These are phyloP conservation scores for Candida silvicultrix DNA, from an alignment of 805 yeast genomes.

Conservation along the genomic window DNA sequence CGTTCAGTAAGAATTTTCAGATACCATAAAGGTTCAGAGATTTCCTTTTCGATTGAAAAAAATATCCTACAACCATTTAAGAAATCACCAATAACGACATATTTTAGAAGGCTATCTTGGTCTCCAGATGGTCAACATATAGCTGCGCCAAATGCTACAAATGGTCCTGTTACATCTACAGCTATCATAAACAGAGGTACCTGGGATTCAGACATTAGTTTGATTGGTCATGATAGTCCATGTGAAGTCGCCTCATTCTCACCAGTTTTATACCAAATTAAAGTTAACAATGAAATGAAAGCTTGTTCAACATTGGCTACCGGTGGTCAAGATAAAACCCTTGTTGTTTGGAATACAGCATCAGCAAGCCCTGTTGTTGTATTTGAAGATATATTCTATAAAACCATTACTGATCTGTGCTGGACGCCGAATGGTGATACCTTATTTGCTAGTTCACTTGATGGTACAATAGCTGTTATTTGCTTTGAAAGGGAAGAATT, in stretches of 20 bases:
- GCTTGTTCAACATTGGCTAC: conserved; percentile 80
- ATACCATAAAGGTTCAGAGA: conserved; percentile 70
- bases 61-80: conserved; percentile 79
- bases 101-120: conserved; percentile 84
- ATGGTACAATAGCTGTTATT: conserved; percentile 71
- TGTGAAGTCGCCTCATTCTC: conserved; percentile 76
- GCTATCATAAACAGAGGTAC: conserved; percentile 69
- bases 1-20: conserved; percentile 84
- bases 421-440: conserved; percentile 83
- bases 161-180: conserved; percentile 74
- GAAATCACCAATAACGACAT: conserved; percentile 87
- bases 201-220: conserved; percentile 71
- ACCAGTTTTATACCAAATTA: conserved; percentile 52
- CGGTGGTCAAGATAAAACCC: conserved; percentile 88
- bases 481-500: conserved; percentile 58
- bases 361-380: conserved; percentile 73
- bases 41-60: conserved; percentile 82
- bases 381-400: conserved; percentile 66
- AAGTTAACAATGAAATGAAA: conserved; percentile 22
- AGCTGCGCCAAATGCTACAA: conserved; percentile 81
- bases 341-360: conserved; percentile 84
- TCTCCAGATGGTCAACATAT: conserved; percentile 86
- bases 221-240: conserved; percentile 81
- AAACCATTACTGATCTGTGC: conserved; percentile 79
- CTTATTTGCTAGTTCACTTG: conserved; percentile 74